Base-by-base conservation (phyloP, 345 rosid genomes). In the Lumnitzera racemosa region DNA sequence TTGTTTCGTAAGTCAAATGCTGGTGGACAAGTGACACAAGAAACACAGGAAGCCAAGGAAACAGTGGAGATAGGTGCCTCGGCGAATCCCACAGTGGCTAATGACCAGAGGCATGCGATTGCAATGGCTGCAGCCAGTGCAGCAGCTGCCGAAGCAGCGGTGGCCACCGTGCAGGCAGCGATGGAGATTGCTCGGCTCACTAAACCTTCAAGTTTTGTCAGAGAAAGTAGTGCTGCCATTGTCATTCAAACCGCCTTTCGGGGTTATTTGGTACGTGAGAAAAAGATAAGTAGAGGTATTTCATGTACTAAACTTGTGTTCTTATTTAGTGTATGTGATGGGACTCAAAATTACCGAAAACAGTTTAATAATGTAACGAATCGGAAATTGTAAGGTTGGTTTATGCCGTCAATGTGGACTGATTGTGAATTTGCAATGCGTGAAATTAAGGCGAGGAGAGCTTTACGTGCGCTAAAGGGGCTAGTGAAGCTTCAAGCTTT, bases 401-500 rank as follows among this genome's bases (percentile, higher is more conserved):
- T 7, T 36, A 36, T 36, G 7, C 43, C 7, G 7, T 36, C 11
- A 36, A 36, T 4, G 43, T 9, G 10, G 11, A 9, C 43, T 36
- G 7, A 36, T 9, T 36, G 43, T 9, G 11, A 36, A 9, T 36
- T 36, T 36, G 43, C 43, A 36, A 36, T 36, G 43, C 11, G 43
- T 5, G 43, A 17, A 13, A 23, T 29, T 24, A 67, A 90, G 98
- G 91, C 96, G 9, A 70, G 91, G 75, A 80, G 94, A 70, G 98
- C 98, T n/a, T 68, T 87, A 61, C 70, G 87, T 0, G 98, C 97
- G 16, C 68, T 92, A 52, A 85, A 74, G 78, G 98, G 98, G 63
- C 65, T 89, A 55, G 98, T 92, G 65, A 82, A 85, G 88, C 81
- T 92, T 43, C 98, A 92, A 74, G 98, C 98, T 6, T 67, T 92